Base-by-base conservation (phyloP, 768 basidiomycete species). In the Rhizopogon vinicolor region DNA sequence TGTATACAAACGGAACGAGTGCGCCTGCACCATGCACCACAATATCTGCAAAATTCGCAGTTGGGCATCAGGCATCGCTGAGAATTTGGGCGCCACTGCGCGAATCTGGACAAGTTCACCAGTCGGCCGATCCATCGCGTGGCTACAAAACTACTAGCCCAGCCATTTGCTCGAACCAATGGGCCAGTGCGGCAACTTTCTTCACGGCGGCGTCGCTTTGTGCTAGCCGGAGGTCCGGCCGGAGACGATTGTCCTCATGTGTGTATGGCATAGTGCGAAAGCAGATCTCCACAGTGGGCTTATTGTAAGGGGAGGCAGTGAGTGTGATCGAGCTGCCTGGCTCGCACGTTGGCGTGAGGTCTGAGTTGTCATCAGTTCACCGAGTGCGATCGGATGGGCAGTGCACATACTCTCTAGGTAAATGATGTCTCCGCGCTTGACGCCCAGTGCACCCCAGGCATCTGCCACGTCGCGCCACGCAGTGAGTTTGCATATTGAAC, bases 401-500 rank as follows among this genome's bases (percentile, higher is more conserved):
- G 22, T 49, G 22, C 33, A 73, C 84, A 41, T 65, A 87, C 91
- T 87, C 65, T 87, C 81, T 14, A 92, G 72, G 56, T 84, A 74
- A 7, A 89, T 72, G 14, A 92, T 73, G 64, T 92, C 91, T 1
- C 91, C 91, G 46, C 87, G 75, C 63, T 85, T 87, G 2, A 82
- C 68, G 9, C 74, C 72, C 39, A 68, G 56, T 22, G 75, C 75
- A 29, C 85, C 87, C 90, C 89, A 91, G 0, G 69, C 67, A 43
- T 91, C 86, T 10, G 91, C 91, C 4, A 80, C 72, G 44, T 91
- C 85, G 53, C 89, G 74, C 91, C 91, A 93, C 12, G 85, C 89
- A 4, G 86, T 87, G 16, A 92, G 66, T 69, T 85, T 89, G 62
- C 82, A 82, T 7, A 91, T 77, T 1, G 70, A 76, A 1, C 86